Evolutionary conservation across 208 protist species (phyloP), one percentile per base, ranked within the genome.

Genomic region (Acanthamoeba triangularis): DNA sequence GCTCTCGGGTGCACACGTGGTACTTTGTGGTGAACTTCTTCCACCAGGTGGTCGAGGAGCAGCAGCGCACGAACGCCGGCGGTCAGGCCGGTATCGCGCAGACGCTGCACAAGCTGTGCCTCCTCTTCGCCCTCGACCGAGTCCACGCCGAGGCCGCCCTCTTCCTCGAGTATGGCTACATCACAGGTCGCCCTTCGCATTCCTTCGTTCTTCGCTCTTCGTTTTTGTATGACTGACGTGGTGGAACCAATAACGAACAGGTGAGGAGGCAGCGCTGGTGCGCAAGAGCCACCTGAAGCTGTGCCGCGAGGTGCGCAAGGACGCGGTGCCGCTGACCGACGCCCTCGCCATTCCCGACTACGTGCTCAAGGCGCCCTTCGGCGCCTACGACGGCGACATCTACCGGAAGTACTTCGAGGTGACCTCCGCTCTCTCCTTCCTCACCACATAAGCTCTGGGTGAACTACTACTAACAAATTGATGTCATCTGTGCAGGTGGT

Each of bases 401-500:
- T 93, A 93, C 87, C 20, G 44, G 10, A 93, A 93, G 87, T 93
- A 93, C 87, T 93, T 93, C 65, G 87, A 61, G 82, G 74, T 82
- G 6, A 41, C 37, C 65, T 72, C 8, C 30, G 10, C 23, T 72
- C 23, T 72, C 65, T 37, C 23, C n/a, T n/a, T n/a, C n/a, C n/a
- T n/a, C n/a, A n/a, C n/a, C n/a, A n/a, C n/a, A n/a, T n/a, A n/a
- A n/a, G n/a, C n/a, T n/a, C n/a, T n/a, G n/a, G n/a, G n/a, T n/a
- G n/a, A n/a, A n/a, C n/a, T n/a, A n/a, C n/a, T n/a, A n/a, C n/a
- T n/a, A n/a, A n/a, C n/a, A n/a, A n/a, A n/a, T n/a, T n/a, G n/a
- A n/a, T n/a, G n/a, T n/a, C 59, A 63, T 28, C 59, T 63, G 18
- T n/a, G n/a, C 72, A 80, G 72, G 18, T 49, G 11, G 37, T 80